Base-by-base conservation (phyloP, 2,329 filamentous ascomycete genomes). In the Hypoxylon sp. region DNA sequence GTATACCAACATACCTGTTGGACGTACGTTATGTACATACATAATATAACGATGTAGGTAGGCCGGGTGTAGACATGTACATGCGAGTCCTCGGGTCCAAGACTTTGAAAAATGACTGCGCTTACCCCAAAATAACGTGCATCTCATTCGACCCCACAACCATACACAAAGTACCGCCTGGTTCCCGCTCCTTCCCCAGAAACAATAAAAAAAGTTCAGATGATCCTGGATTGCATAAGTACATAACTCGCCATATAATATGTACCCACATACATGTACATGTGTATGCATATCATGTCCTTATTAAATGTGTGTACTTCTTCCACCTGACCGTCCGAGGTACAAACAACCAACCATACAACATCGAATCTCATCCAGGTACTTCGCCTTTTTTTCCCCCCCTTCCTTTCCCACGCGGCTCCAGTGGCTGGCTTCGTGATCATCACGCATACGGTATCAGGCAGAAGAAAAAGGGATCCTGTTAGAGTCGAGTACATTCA, bases 81-180 rank as follows among this genome's bases (percentile, higher is more conserved):
- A n/a, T 27, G 5, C 24, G 3, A 3, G 24, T 37, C 35, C 37
- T 44, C 21, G 44, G 19, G 44, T 47, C 44, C 24, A 11, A 56
- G n/a, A 46, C 7, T 21, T 37, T 50, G 24, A 50, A 19, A 29
- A 50, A 19, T 21, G 19, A 60, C 57, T 19, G 50, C 47, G 29
- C 50, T 44, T 55, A 65, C 50, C 39, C 35, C 56, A 29, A 54
- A 50, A 17, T 47, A 46, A 48, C 13, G 15, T 42, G 52, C 15
- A 32, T 48, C 21, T 37, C 50, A 56, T 42, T 51, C 29, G 37
- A 55, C 47, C 52, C 46, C 57, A 52, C 46, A 56, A 29, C 50
- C 50, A 67, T 46, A 60, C 29, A 67, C 42, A 59, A 64, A 67
- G 59, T 67, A 67, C 54, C 59, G 62, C 50, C 44, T 67, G 50